Evolutionary conservation across 352 stramenopile genomes (phyloP), one percentile per base, ranked within the genome.

Genomic region (Lagenidium giganteum): DNA sequence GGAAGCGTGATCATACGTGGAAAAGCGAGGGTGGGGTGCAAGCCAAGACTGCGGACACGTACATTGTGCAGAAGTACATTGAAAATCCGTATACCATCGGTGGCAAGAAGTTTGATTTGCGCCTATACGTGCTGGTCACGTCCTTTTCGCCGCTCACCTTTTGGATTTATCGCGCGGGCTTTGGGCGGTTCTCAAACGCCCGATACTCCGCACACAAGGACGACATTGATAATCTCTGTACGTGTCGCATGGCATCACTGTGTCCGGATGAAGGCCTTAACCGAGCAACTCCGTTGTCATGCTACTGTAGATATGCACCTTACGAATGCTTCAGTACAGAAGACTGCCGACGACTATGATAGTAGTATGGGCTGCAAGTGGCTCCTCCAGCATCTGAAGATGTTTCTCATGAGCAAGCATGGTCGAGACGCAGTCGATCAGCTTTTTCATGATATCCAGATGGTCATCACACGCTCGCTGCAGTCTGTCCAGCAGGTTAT

Each of bases 301-400:
- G 13, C 14, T 28, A n/a, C 54, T 54, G 33, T 89, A 74, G 64
- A 83, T 51, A 97, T 97, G 84, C 92, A 98, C 51, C 70, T 98
- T 23, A 97, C 92, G 1, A 98, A 97, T 40, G 91, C 93, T 49
- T 81, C 86, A 8, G 75, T 98, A 13, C 94, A 97, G 52, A 95
- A 94, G 49, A 69, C 67, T 6, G 71, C 65, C 5, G 64, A 88
- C 5, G 84, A 93, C 23, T 96, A 93, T 50, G 65, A 84, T 42
- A 61, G 64, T 20, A 56, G 52, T 21, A 54, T 70, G n/a, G 78
- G 77, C 4, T 75, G 67, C 53, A 90, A 88, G 56, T 89, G 75
- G 78, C 53, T 51, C 8, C 61, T 88, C 32, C 47, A 59, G 23
- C 47, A 62, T 12, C 57, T 88, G 40, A 85, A 81, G 57, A 52